Percentiles rank a stretch among this genome's conserved stretches.
Evolutionary conservation across 768 basidiomycete genomes (phyloP).

Genomic region (Phlebiopsis flavidoalba): DNA sequence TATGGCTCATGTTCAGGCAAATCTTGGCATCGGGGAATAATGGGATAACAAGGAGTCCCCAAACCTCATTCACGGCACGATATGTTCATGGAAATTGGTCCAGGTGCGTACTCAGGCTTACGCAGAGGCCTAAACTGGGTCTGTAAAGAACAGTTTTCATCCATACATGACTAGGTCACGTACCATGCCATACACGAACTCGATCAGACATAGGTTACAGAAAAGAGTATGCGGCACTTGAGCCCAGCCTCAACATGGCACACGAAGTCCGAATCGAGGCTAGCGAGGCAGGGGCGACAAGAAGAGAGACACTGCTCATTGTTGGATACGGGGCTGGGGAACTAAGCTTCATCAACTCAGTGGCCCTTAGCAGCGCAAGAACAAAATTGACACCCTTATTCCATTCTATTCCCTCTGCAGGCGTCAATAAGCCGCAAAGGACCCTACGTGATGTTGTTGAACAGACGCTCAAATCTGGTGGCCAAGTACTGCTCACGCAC

Average conservation of each 20-base stretch:
- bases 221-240: constrained; percentile 67
- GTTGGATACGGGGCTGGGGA: constrained; percentile 65
- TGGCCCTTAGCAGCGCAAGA: constrained; percentile 31
- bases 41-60: constrained; percentile 32
- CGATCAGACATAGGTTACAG: constrained; percentile 45
- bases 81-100: constrained; percentile 62
- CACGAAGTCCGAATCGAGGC: constrained; percentile 45
- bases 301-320: constrained; percentile 49
- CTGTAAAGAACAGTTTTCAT: not conserved
- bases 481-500: constrained; percentile 65
- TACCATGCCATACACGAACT: constrained; percentile 60
- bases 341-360: constrained; percentile 37
- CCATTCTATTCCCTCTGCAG: constrained; percentile 59
- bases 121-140: not conserved
- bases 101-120: constrained; percentile 37
- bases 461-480: constrained; percentile 58
- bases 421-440: constrained; percentile 49
- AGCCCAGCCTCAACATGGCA: constrained; percentile 27
- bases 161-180: constrained; percentile 17
- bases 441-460: constrained; percentile 42
- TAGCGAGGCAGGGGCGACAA: constrained; percentile 44
- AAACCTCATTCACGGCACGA: constrained; percentile 51
- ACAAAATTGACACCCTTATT: constrained; percentile 57
- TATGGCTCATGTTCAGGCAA: constrained; percentile 53
- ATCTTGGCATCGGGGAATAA: constrained; percentile 45